These are phyloP conservation scores for Lachancea fermentati DNA, from an alignment of 805 yeast genomes.

Conservation along the genomic window DNA sequence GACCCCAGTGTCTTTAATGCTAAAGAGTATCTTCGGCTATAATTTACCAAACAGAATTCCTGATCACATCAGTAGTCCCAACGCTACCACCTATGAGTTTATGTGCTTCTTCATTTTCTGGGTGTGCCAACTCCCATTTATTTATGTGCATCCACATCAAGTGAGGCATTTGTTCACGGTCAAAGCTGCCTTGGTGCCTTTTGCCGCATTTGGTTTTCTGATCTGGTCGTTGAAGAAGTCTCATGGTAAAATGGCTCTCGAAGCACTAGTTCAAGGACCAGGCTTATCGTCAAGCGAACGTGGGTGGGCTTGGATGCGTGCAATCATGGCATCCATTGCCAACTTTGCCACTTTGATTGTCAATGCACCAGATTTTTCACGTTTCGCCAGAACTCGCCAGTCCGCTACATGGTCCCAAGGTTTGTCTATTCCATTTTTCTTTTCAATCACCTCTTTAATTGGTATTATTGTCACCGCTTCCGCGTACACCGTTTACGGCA, in stretches of 20 bases:
- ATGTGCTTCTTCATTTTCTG: conserved; percentile 78
- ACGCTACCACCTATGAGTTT: conserved; percentile 67
- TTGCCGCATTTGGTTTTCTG: conserved; percentile 77
- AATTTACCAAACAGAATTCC: conserved; percentile 57
- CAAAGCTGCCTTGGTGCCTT: conserved; percentile 72
- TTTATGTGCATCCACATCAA: conserved; percentile 76
- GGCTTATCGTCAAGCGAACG: conserved; percentile 52
- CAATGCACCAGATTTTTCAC: conserved; percentile 85
- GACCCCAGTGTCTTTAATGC: conserved; percentile 72
- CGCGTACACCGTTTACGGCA: conserved; percentile 59
- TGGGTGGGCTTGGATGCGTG: conserved; percentile 78
- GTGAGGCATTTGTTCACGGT: conserved; percentile 79
- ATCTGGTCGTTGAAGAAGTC: conserved; percentile 82
- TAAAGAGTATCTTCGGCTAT: conserved; percentile 68
- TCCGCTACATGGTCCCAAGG: conserved; percentile 51
- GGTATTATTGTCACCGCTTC: conserved; percentile 85
- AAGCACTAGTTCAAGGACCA: conserved; percentile 32
- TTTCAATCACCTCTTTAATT: conserved; percentile 74
- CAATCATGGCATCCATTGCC: conserved; percentile 75
- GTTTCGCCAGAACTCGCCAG: conserved; percentile 60
- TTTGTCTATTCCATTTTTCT: conserved; percentile 67
- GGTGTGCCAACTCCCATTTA: conserved; percentile 71
- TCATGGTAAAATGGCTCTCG: conserved; percentile 43
- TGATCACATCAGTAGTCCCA: conserved; percentile 51
- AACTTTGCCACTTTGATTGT: conserved; percentile 86